These are phyloP conservation scores for Thelonectria discophora DNA, from an alignment of 2,329 filamentous ascomycete species.

Conservation along the genomic window DNA sequence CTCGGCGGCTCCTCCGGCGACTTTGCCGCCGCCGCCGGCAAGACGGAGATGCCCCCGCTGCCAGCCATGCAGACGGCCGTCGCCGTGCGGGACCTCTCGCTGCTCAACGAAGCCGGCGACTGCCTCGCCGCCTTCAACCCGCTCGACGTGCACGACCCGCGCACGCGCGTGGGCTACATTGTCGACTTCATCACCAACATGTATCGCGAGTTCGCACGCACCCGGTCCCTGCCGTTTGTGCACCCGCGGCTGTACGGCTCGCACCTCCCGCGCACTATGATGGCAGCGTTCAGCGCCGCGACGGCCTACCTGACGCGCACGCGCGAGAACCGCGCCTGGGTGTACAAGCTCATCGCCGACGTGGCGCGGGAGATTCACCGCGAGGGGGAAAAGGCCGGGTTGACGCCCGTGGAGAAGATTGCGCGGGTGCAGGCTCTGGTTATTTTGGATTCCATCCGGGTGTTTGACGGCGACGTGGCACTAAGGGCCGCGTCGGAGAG, in stretches of 20 bases:
- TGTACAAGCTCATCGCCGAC: slow-evolving; percentile 51
- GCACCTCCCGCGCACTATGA: slow-evolving; percentile 51
- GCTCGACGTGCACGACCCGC: slow-evolving; percentile 48
- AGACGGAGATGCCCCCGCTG: slow-evolving; percentile 46
- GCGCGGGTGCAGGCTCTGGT: slow-evolving; percentile 55
- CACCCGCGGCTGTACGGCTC: slow-evolving; percentile 54
- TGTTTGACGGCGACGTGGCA: slow-evolving; percentile 55
- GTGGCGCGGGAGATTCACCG: slow-evolving; percentile 49
- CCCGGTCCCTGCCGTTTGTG: slow-evolving; percentile 52
- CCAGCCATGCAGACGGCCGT: slow-evolving; percentile 34
- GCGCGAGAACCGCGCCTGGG: slow-evolving; percentile 50
- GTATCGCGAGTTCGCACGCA: slow-evolving; percentile 47
- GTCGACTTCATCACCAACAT: slow-evolving; percentile 46
- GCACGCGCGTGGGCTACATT: slow-evolving; percentile 48
- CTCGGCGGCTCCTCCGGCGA: slow-evolving; percentile 24
- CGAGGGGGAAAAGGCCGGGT: slow-evolving; percentile 45
- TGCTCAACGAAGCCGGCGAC: slow-evolving; percentile 35
- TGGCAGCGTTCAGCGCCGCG: slow-evolving; percentile 52
- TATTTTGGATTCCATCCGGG: slow-evolving; percentile 52
- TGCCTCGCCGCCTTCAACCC: slow-evolving; percentile 42
- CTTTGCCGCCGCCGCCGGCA: slow-evolving; percentile 35
- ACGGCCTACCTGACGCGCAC: slow-evolving; percentile 51
- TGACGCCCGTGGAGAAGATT: slow-evolving; percentile 50
- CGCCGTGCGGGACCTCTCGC: slow-evolving; percentile 45
- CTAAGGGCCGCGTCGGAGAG: slow-evolving; percentile 53